These are phyloP conservation scores for Aegilops speltoides DNA, from an alignment of 176 grass and related monocot species.

Conservation along the genomic window DNA sequence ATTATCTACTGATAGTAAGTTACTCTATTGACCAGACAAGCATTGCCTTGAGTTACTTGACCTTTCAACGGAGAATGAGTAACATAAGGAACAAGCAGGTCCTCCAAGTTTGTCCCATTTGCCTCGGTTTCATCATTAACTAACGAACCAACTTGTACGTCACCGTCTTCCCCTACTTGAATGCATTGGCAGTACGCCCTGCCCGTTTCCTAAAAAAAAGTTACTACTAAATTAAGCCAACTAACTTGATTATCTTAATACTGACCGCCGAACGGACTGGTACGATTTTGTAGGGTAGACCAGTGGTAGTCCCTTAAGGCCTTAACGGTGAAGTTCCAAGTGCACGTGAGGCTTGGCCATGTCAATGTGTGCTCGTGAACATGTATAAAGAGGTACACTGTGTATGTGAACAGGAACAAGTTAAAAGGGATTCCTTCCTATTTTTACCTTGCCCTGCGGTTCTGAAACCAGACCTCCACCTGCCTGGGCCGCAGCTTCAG, in stretches of 20 bases:
- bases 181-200: not conserved
- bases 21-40: not conserved
- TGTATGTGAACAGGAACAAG: not conserved
- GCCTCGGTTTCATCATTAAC: not conserved
- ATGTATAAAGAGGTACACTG: not conserved
- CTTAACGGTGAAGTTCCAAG: not conserved
- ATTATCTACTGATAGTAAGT: not conserved
- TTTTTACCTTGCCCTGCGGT: conserved; percentile 89
- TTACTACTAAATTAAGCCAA: not conserved
- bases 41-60: not conserved
- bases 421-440: not conserved
- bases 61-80: not conserved
- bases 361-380: not conserved
- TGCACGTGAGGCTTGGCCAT: not conserved
- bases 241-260: not conserved
- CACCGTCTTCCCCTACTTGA: not conserved
- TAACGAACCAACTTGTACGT: not conserved
- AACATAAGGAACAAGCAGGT: not conserved
- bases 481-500: conserved; percentile 88
- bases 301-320: not conserved
- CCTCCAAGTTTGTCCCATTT: not conserved
- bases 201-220: not conserved
- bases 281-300: not conserved
- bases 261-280: not conserved
- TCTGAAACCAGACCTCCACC: conserved; percentile 99